phyloP scores from a whole-genome alignment of 192 early-diverging fungal species.

The Phycomyces blakesleeanus region DNA sequence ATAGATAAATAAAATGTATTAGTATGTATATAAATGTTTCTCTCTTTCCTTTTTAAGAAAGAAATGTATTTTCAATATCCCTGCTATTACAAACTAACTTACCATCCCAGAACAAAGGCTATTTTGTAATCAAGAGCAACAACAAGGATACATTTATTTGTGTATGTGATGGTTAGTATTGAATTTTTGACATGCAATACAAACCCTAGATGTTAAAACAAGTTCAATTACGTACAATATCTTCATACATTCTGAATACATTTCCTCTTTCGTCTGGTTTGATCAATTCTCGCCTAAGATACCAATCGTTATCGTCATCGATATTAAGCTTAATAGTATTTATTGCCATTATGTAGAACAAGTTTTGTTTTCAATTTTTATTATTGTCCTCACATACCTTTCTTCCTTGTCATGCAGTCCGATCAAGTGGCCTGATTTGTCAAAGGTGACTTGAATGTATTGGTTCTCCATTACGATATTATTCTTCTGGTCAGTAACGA shows the following conservation, averaged over 20 bases:
- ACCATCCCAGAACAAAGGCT: conserved; percentile 82
- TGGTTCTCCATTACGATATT: conserved; percentile 70
- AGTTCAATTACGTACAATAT: conserved; percentile 52
- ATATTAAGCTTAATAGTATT: no score
- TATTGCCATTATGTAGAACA: no score
- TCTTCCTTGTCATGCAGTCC: conserved; percentile 59
- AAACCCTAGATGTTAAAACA: no score
- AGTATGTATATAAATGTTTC: not conserved
- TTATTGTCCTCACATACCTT: conserved; percentile 34
- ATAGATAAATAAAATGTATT: no score
- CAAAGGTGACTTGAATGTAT: conserved; percentile 68
- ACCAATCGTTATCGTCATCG: no score
- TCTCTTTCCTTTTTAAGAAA: not conserved
- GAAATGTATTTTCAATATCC: conserved; percentile 4
- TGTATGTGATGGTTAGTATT: no score
- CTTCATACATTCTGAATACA: conserved; percentile 80
- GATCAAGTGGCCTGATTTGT: conserved; percentile 67
- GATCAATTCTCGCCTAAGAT: conserved; percentile 51
- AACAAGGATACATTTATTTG: not conserved
- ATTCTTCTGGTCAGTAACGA: conserved; percentile 34
- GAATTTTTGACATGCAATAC: no score
- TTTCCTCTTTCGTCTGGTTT: conserved; percentile 60
- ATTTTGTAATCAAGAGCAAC: no score
- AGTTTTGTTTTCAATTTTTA: no score
- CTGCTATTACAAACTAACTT: no score